phyloP scores from a whole-genome alignment of 768 basidiomycete genomes.

The Melanogaster broomeanus region DNA sequence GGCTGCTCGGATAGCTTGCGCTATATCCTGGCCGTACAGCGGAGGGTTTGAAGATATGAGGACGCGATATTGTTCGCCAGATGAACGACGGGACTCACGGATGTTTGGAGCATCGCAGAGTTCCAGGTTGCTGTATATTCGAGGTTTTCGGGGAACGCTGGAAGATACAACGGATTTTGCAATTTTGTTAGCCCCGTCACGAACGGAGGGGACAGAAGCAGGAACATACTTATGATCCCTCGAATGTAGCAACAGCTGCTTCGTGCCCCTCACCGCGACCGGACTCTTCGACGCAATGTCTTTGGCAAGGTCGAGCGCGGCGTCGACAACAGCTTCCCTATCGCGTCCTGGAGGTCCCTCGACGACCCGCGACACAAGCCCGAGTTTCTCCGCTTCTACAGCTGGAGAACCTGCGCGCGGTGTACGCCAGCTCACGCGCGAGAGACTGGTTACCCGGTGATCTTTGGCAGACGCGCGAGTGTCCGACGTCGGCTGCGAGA shows the following conservation, averaged over 20 bases:
- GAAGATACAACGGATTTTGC: background rate
- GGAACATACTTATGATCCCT: slow-evolving; percentile 67
- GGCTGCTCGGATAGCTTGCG: slow-evolving; percentile 2
- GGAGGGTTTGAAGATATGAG: too few relatives aligned
- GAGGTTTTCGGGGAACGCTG: slow-evolving; percentile 47
- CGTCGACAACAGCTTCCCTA: slow-evolving; percentile 61
- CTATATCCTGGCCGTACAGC: slow-evolving; percentile 4
- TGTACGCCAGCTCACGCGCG: slow-evolving; percentile 74
- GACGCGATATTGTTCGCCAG: background rate
- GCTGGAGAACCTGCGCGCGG: slow-evolving; percentile 69
- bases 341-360: slow-evolving; percentile 43
- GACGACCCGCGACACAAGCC: slow-evolving; percentile 74
- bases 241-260: slow-evolving; percentile 75
- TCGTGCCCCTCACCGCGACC: slow-evolving; percentile 74
- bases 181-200: background rate
- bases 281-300: slow-evolving; percentile 77
- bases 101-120: slow-evolving; percentile 48
- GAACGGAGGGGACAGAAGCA: background rate
- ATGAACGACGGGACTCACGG: slow-evolving; percentile 30
- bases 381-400: slow-evolving; percentile 66
- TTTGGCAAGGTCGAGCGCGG: slow-evolving; percentile 65
- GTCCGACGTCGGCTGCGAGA: slow-evolving; percentile 89
- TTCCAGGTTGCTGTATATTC: slow-evolving; percentile 64
- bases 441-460: slow-evolving; percentile 74
- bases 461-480: slow-evolving; percentile 78